Base-by-base conservation (phyloP, 1,284 basidiomycete genomes). In the Ustilago sp. region DNA sequence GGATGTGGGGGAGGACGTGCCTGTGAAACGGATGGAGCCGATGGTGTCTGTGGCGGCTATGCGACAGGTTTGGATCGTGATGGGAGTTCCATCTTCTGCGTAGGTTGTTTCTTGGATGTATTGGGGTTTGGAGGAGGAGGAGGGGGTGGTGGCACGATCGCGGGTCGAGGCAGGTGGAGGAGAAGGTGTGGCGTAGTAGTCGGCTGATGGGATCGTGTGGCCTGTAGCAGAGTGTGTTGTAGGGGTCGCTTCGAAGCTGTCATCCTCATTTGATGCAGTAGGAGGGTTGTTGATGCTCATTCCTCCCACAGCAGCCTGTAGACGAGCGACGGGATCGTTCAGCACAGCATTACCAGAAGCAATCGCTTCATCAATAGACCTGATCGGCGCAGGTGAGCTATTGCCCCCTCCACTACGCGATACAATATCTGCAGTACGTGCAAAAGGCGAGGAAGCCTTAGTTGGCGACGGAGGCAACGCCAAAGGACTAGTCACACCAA, bases 31-130 rank as follows among this genome's bases (percentile, higher is more conserved):
- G 13, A 77, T 64, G 15, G 64, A 61, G 8, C 67, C 75, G 51
- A 77, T 77, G n/a, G 75, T 70, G 52, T 77, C 75, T 0, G 75
- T 50, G 6, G 75, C 75, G 6, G 75, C 70, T n/a, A 77, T 59
- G 38, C 75, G 66, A 19, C 70, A 71, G 23, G 75, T 77, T 28
- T 69, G 67, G 51, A 77, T 68, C 41, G 64, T 70, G 31, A 74
- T 67, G 13, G 75, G 68, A 0, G 69, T 69, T 8, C 69, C 74
- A 23, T 77, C 74, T 38, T 77, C 66, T 9, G 59, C 65, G 34
- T 68, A 58, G 4, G 62, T 55, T 1, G 64, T 48, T 41, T 76
- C 68, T 48, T 67, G 48, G 36, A 59, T 63, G 65, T 76, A 76
- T 31, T 60, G 61, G 17, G 64, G 12, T 23, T 60, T 54, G 36